Conservation (phyloP, 306 rosid species). For the Pyrus pyrifolia region DNA sequence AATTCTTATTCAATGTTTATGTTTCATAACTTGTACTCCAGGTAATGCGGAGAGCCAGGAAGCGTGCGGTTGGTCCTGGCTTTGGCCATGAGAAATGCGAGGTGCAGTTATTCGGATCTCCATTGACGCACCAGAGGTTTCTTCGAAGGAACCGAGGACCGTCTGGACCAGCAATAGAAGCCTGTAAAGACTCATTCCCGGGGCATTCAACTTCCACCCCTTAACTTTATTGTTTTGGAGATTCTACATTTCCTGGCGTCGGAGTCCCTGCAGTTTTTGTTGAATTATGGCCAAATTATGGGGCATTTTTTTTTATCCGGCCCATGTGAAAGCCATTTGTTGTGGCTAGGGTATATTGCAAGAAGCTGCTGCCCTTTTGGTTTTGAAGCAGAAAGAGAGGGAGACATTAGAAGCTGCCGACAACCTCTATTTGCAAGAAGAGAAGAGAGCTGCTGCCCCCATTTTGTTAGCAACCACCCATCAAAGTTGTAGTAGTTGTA, state of each 20-base stretch:
- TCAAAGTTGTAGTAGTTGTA: too few relatives aligned
- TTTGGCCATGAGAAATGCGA: constrained; percentile 81
- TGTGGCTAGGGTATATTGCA: too few relatives aligned
- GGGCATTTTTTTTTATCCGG: too few relatives aligned
- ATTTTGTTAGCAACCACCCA: too few relatives aligned
- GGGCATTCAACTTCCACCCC: constrained; percentile 77
- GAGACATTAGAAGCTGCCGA: too few relatives aligned
- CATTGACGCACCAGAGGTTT: constrained; percentile 81
- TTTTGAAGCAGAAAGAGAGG: too few relatives aligned
- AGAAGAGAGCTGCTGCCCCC: too few relatives aligned
- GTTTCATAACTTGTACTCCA: constrained; percentile 1
- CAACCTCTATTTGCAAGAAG: too few relatives aligned
- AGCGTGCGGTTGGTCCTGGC: constrained; percentile 69
- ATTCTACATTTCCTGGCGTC: constrained; percentile 94
- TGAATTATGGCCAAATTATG: too few relatives aligned
- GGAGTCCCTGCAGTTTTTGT: constrained; percentile 96
- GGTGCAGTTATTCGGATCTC: constrained; percentile 80
- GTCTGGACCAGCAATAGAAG: constrained; percentile 78
- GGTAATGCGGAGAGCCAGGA: constrained; percentile 88
- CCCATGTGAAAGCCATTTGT: too few relatives aligned
- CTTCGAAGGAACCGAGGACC: constrained; percentile 62
- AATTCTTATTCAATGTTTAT: not conserved
- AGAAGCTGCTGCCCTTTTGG: too few relatives aligned
- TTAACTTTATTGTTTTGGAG: constrained; percentile 72
- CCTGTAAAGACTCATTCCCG: constrained; percentile 55